A percentile compares a stretch with the other conserved stretches of the same genome.
phyloP scores from a whole-genome alignment of 495 filamentous ascomycete species.

The Penicillium soppii region DNA sequence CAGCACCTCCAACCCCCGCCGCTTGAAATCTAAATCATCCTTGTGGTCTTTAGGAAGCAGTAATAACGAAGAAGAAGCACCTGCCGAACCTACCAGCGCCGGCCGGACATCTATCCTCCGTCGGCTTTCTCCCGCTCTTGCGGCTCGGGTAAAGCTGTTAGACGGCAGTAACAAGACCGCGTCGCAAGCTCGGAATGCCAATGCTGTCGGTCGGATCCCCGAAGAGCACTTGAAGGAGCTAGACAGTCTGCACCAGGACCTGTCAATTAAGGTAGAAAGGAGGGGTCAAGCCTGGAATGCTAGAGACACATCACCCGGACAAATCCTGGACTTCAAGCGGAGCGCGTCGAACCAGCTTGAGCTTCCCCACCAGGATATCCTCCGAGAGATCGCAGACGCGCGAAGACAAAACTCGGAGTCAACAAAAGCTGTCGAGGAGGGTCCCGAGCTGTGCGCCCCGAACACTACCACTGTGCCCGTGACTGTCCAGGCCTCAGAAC shows the following conservation, averaged over 20 bases:
- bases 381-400: constrained; percentile 17
- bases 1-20: constrained; percentile 31
- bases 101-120: constrained; percentile 40
- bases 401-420: constrained; percentile 12
- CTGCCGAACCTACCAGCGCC: constrained; percentile 18
- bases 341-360: constrained; percentile 24
- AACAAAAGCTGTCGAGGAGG: constrained; percentile 22
- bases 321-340: constrained; percentile 10
- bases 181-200: constrained; percentile 36
- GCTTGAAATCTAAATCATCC: constrained; percentile 45
- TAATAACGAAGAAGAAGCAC: constrained; percentile 33
- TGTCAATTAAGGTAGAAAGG: constrained; percentile 55
- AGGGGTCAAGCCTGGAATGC: constrained; percentile 66
- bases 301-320: constrained; percentile 12
- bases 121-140: constrained; percentile 65
- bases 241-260: constrained; percentile 59
- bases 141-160: constrained; percentile 72
- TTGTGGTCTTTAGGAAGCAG: constrained; percentile 42
- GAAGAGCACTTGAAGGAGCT: constrained; percentile 70
- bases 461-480: constrained; percentile 7
- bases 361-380: constrained; percentile 17
- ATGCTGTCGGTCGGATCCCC: constrained; percentile 67
- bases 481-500: constrained; percentile 7
- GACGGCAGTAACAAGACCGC: constrained; percentile 55
- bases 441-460: constrained; percentile 12